Conservation (phyloP, 1,284 basidiomycete species). For the Chalciporus sp. region DNA sequence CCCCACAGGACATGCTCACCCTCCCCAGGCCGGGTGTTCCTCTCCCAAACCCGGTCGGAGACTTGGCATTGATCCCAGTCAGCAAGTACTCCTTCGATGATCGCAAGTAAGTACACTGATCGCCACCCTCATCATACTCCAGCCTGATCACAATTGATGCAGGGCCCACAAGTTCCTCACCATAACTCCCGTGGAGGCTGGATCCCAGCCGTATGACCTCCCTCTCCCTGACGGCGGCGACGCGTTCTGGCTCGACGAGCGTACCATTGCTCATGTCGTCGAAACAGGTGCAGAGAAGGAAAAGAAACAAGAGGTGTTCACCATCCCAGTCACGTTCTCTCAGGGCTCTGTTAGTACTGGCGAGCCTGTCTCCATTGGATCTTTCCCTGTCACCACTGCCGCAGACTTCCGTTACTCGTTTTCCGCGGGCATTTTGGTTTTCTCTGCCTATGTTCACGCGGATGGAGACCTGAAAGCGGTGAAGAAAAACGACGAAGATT, state of each 20-base stretch:
- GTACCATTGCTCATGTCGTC: slow-evolving; percentile 69
- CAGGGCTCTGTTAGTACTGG: slow-evolving; percentile 35
- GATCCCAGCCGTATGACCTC: slow-evolving; percentile 50
- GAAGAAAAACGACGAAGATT: slow-evolving; percentile 67
- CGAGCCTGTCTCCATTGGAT: slow-evolving; percentile 47
- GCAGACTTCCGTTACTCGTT: slow-evolving; percentile 70
- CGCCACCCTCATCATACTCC: neutral
- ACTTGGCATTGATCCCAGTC: slow-evolving; percentile 67
- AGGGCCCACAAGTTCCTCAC: slow-evolving; percentile 74
- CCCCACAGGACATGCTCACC: slow-evolving; percentile 72
- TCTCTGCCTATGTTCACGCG: slow-evolving; percentile 76
- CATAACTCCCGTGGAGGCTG: slow-evolving; percentile 56
- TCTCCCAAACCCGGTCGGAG: slow-evolving; percentile 64
- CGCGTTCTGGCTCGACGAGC: slow-evolving; percentile 72
- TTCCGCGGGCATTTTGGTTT: slow-evolving; percentile 58
- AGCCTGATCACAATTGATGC: slow-evolving; percentile 2
- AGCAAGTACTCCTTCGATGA: slow-evolving; percentile 70
- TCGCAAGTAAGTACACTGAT: slow-evolving; percentile 58
- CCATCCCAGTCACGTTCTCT: slow-evolving; percentile 50
- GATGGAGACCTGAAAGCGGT: slow-evolving; percentile 73
- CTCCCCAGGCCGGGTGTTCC: slow-evolving; percentile 72
- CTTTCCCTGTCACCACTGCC: slow-evolving; percentile 66
- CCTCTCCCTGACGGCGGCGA: slow-evolving; percentile 66
- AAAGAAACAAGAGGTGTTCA: slow-evolving; percentile 57
- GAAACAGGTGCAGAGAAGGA: slow-evolving; percentile 49